Evolutionary conservation across 1,284 basidiomycete species (phyloP).

Genomic region (Athelia sp.): DNA sequence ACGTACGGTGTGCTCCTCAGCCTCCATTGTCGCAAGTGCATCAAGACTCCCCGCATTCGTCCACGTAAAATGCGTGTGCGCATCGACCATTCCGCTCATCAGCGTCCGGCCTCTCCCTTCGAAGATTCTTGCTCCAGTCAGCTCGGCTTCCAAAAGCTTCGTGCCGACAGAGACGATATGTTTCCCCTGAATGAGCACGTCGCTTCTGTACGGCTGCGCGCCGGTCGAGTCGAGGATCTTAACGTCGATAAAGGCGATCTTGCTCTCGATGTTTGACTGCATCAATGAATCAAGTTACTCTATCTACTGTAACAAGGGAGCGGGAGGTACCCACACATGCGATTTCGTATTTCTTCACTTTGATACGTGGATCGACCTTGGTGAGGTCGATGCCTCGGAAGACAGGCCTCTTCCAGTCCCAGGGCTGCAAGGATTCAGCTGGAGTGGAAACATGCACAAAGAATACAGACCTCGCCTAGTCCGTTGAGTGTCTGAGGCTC

Average conservation of each 20-base stretch:
- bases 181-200: slow-evolving; percentile 25
- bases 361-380: slow-evolving; percentile 2
- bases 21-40: slow-evolving; percentile 16
- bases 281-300: not conserved
- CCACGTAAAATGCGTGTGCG: slow-evolving; percentile 21
- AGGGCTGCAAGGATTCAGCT: not conserved
- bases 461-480: slow-evolving; percentile 3
- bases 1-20: slow-evolving; percentile 20
- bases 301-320: not conserved
- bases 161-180: slow-evolving; percentile 21
- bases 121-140: slow-evolving; percentile 15
- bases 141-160: slow-evolving; percentile 12
- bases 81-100: slow-evolving; percentile 21
- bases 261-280: slow-evolving; percentile 6
- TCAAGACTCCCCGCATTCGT: slow-evolving; percentile 21
- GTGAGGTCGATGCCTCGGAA: not conserved
- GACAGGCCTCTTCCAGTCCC: not conserved
- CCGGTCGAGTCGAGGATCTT: slow-evolving; percentile 28
- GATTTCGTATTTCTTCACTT: slow-evolving; percentile 1
- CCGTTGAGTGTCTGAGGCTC: slow-evolving; percentile 2
- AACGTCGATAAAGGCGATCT: slow-evolving; percentile 23
- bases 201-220: slow-evolving; percentile 20
- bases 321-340: not conserved
- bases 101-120: slow-evolving; percentile 21
- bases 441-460: not conserved